Percentiles rank a stretch among this genome's conserved stretches.
phyloP scores from a whole-genome alignment of 371 early-diverging fungal species.

The Haplosporangium sp. region DNA sequence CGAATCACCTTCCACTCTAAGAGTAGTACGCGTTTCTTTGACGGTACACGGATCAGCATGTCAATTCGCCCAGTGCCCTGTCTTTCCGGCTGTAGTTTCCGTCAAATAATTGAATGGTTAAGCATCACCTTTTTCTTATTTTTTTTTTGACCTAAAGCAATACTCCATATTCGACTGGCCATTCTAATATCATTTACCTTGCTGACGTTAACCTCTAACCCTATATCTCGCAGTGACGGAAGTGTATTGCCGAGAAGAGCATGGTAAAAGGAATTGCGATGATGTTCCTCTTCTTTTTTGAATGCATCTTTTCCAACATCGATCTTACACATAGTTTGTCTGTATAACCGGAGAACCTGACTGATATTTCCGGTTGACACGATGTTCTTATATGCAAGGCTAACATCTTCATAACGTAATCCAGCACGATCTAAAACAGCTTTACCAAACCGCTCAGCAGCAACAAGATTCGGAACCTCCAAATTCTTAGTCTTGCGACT shows the following conservation, averaged over 20 bases:
- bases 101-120: not conserved
- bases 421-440: not conserved
- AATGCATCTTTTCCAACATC: constrained; percentile 71
- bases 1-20: not conserved
- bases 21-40: not conserved
- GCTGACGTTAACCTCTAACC: not conserved
- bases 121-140: too few relatives aligned
- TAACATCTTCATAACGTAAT: not conserved
- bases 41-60: not conserved
- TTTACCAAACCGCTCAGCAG: not conserved
- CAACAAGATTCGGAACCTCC: not conserved
- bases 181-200: not conserved
- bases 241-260: not conserved
- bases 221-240: not conserved
- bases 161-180: too few relatives aligned
- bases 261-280: constrained; percentile 1
- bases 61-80: not conserved
- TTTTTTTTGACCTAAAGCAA: too few relatives aligned
- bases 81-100: not conserved
- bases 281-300: constrained; percentile 1
- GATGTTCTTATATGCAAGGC: not conserved
- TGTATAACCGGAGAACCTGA: constrained; percentile 35
- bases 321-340: constrained; percentile 63
- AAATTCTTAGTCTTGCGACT: not conserved
- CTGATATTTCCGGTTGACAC: not conserved